phyloP scores from a whole-genome alignment of 768 basidiomycete species.

The Leucogyrophana mollusca region DNA sequence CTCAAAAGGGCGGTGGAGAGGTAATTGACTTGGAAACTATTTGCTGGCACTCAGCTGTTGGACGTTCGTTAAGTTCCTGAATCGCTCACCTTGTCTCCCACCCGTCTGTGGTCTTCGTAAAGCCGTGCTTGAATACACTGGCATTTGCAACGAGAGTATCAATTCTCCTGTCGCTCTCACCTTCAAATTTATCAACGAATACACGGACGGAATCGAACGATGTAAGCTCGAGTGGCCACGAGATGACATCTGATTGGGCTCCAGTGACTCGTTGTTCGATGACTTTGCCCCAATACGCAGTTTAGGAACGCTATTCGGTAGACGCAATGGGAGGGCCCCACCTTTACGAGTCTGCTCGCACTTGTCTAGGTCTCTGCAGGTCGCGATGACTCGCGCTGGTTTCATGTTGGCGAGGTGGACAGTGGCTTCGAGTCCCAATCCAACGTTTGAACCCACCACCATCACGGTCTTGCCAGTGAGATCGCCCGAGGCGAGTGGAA shows the following conservation, averaged over 20 bases:
- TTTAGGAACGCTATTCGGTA: constrained; percentile 1
- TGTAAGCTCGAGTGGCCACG: constrained; percentile 33
- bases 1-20: constrained; percentile 40
- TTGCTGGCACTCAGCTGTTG: too few relatives aligned
- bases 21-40: constrained; percentile 48
- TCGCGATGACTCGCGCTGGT: constrained; percentile 21
- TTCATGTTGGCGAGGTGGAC: constrained; percentile 20
- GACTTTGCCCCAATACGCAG: too few relatives aligned
- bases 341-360: constrained; percentile 16
- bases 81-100: constrained; percentile 34
- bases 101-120: constrained; percentile 30
- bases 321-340: background rate
- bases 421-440: constrained; percentile 28
- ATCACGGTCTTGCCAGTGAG: constrained; percentile 22
- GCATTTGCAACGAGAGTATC: constrained; percentile 34
- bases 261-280: too few relatives aligned
- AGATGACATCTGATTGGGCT: constrained; percentile 12
- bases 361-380: constrained; percentile 21
- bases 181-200: constrained; percentile 28
- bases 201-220: constrained; percentile 31
- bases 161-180: constrained; percentile 19
- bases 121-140: constrained; percentile 13
- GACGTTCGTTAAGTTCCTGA: too few relatives aligned
- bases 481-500: constrained; percentile 20
- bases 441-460: constrained; percentile 24